Conservation (phyloP, 352 stramenopile genomes). For the Globisporangium alternatum region DNA sequence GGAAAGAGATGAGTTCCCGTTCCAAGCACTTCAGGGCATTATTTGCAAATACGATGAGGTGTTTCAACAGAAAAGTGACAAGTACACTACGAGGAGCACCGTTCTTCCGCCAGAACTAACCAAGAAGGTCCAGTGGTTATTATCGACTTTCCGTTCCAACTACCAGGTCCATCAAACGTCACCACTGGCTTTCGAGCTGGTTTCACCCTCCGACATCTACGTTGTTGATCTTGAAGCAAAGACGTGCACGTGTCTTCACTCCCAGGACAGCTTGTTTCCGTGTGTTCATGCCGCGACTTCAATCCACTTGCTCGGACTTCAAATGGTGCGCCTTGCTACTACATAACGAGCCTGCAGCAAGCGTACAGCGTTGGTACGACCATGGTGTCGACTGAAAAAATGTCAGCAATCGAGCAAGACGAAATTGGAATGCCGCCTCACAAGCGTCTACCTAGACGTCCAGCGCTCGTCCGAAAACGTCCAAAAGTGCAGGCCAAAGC, state of each 20-base stretch:
- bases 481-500: too few species aligned
- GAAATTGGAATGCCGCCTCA: not conserved
- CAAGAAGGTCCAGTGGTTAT: not conserved
- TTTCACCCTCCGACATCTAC: not conserved
- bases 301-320: not conserved
- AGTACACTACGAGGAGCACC: not conserved
- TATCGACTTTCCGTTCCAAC: not conserved
- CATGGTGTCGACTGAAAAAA: constrained; percentile 1
- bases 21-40: not conserved
- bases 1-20: constrained; percentile 1
- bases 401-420: not conserved
- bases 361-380: not conserved
- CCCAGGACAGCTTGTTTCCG: not conserved
- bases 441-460: too few species aligned
- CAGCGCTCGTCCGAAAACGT: too few species aligned
- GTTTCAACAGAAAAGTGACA: constrained; percentile 1
- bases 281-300: not conserved
- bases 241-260: not conserved
- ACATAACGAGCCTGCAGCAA: not conserved
- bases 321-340: not conserved
- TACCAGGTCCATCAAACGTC: not conserved
- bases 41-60: not conserved
- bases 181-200: not conserved
- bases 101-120: not conserved
- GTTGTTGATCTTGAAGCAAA: constrained; percentile 2